Percentiles rank a stretch among this genome's conserved stretches.
phyloP scores from a whole-genome alignment of 805 yeast species.

The Saccharomycopsis babjevae region DNA sequence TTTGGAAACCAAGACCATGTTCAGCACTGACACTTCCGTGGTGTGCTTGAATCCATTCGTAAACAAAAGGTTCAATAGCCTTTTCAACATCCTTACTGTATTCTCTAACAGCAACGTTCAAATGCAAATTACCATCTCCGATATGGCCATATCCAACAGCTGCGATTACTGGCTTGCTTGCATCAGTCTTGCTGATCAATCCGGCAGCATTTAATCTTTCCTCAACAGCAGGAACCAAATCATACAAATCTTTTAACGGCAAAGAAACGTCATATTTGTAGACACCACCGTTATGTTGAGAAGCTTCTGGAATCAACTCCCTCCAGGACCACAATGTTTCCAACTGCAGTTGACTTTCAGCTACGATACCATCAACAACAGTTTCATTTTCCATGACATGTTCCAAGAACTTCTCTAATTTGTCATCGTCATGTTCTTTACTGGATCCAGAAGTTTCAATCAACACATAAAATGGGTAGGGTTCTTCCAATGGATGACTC shows the following conservation, averaged over 20 bases:
- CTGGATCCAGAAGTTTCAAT: conserved; percentile 96
- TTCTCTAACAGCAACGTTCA: conserved; percentile 82
- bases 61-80: conserved; percentile 85
- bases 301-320: conserved; percentile 86
- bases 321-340: conserved; percentile 89
- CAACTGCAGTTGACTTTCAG: conserved; percentile 88
- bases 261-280: conserved; percentile 94
- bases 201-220: conserved; percentile 45
- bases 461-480: conserved; percentile 80
- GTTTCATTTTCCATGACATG: conserved; percentile 72
- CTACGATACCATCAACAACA: conserved; percentile 89
- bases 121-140: conserved; percentile 94
- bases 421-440: conserved; percentile 86
- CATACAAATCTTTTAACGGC: conserved; percentile 74
- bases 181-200: conserved; percentile 52
- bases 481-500: conserved; percentile 69
- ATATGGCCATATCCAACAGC: conserved; percentile 97
- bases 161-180: conserved; percentile 62
- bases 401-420: conserved; percentile 77
- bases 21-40: conserved; percentile 94
- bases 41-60: conserved; percentile 66
- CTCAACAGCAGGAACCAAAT: conserved; percentile 70
- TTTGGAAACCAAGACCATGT: conserved; percentile 96
- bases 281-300: conserved; percentile 81
- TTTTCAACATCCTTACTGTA: conserved; percentile 73